Evolutionary conservation across 768 basidiomycete species (phyloP).

Genomic region (Lactarius tabidus): DNA sequence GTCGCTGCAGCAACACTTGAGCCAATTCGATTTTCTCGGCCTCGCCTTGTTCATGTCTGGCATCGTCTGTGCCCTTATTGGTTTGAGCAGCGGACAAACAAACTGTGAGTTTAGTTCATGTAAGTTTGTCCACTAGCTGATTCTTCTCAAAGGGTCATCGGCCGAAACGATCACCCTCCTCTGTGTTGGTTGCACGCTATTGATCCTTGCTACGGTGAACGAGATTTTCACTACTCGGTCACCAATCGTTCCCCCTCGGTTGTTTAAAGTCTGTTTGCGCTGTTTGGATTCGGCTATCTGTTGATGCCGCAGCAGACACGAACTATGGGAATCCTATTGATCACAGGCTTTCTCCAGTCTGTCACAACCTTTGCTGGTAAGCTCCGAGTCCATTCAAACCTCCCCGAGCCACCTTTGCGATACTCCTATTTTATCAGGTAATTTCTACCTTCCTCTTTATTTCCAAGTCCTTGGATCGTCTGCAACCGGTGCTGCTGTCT

Average conservation of each 20-base stretch:
- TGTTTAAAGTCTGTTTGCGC: constrained; percentile 53
- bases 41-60: constrained; percentile 58
- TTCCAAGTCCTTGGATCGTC: constrained; percentile 76
- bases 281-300: not conserved
- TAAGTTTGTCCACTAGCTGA: not conserved
- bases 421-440: constrained; percentile 33
- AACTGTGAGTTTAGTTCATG: constrained; percentile 46
- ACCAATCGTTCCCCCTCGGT: constrained; percentile 68
- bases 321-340: constrained; percentile 59
- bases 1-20: constrained; percentile 51
- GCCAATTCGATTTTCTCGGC: constrained; percentile 70
- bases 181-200: constrained; percentile 50
- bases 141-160: constrained; percentile 46
- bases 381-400: not conserved
- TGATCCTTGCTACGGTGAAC: constrained; percentile 51
- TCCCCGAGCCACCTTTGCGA: not conserved
- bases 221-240: constrained; percentile 60
- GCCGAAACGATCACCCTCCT: constrained; percentile 57
- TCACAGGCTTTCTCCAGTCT: constrained; percentile 60
- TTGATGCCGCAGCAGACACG: constrained; percentile 48
- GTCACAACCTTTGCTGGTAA: constrained; percentile 55
- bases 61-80: constrained; percentile 61
- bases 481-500: constrained; percentile 64
- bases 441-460: constrained; percentile 71
- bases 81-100: constrained; percentile 66